Conservation (phyloP, 257 asterid species). For the Euphrasia confusa region DNA sequence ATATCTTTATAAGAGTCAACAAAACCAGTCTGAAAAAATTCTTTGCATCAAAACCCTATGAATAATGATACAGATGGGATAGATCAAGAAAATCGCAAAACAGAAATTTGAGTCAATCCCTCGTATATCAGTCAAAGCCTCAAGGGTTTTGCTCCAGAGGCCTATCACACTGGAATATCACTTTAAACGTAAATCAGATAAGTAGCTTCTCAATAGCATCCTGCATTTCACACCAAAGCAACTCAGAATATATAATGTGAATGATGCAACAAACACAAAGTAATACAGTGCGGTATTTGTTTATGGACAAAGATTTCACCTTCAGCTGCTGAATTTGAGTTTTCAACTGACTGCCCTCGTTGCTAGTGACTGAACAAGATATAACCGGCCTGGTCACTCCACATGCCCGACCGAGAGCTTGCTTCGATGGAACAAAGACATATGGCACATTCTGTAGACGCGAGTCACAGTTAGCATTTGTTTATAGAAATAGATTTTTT, state of each 20-base stretch:
- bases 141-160: conserved; percentile 29
- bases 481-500: not conserved
- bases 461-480: not conserved
- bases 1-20: not conserved
- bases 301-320: conserved; percentile 27
- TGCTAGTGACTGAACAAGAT: conserved; percentile 82
- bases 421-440: conserved; percentile 70
- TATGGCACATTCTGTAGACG: conserved; percentile 58
- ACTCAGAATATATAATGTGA: not conserved
- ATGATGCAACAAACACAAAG: not conserved
- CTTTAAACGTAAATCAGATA: conserved; percentile 24
- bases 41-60: not conserved
- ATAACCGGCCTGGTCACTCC: conserved; percentile 91
- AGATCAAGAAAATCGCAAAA: conserved; percentile 8
- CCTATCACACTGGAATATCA: conserved; percentile 35
- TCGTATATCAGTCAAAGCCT: conserved; percentile 37
- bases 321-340: conserved; percentile 77
- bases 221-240: conserved; percentile 18
- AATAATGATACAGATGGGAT: conserved; percentile 8
- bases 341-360: conserved; percentile 86
- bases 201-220: conserved; percentile 45
- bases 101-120: conserved; percentile 16
- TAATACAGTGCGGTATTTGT: too few relatives aligned
- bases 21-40: not conserved
- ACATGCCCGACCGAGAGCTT: conserved; percentile 91